phyloP scores from a whole-genome alignment of 2,329 filamentous ascomycete genomes.

The Aspergillus hortae region DNA sequence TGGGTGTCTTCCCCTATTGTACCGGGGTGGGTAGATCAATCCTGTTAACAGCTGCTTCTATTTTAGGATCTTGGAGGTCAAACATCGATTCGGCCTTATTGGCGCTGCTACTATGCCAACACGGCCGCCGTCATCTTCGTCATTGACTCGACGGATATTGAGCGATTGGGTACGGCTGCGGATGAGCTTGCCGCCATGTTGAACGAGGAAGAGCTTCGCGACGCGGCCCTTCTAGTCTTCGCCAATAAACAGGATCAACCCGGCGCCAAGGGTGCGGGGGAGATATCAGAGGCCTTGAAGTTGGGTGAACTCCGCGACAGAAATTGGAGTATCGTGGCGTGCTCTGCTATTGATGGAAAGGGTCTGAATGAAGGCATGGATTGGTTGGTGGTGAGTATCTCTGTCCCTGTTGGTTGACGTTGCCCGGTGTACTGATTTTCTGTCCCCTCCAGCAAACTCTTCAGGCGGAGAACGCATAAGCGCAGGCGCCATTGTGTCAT shows the following conservation, averaged over 20 bases:
- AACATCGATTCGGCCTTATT: conserved; percentile 98
- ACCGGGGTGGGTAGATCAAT: not conserved
- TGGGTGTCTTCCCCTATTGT: too few relatives aligned
- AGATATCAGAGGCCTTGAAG: conserved; percentile 90
- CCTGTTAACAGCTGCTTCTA: conserved; percentile 2
- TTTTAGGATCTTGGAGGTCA: conserved; percentile 84
- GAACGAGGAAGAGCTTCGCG: conserved; percentile 92
- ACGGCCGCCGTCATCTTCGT: conserved; percentile 98
- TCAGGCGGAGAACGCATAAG: conserved; percentile 42
- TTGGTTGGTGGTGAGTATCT: conserved; percentile 77
- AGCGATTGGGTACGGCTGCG: conserved; percentile 84
- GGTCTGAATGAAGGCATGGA: conserved; percentile 98
- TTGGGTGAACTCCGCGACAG: conserved; percentile 88
- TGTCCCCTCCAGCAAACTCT: conserved; percentile 37
- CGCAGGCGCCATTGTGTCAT: conserved; percentile 25
- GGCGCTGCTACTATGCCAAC: conserved; percentile 99
- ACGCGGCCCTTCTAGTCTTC: conserved; percentile 89
- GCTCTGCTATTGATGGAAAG: conserved; percentile 90
- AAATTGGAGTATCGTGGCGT: conserved; percentile 99
- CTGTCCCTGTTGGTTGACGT: not conserved
- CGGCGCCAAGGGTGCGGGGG: conserved; percentile 90
- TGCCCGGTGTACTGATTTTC: conserved; percentile 11
- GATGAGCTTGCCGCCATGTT: conserved; percentile 94
- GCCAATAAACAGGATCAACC: conserved; percentile 99
- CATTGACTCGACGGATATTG: conserved; percentile 96